Evolutionary conservation across 73 alveolate genomes (phyloP), one percentile per base, ranked within the genome.

Genomic region (Tetrahymena elliotti): DNA sequence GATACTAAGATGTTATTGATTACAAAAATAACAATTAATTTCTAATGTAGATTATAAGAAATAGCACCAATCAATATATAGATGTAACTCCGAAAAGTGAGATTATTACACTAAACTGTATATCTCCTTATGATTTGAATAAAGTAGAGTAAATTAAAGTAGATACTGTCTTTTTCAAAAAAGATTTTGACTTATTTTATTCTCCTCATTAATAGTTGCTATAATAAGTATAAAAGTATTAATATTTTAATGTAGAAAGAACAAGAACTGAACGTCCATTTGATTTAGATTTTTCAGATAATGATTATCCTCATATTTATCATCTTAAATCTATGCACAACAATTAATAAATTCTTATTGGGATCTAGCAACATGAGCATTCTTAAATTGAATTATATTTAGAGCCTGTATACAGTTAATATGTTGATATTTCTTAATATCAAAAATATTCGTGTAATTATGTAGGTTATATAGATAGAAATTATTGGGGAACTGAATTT

Each of bases 401-500:
- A 22, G 88, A 68, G 38, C 88, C 88, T 68, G 18, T 27, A 27
- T 68, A 68, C 36, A 68, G 36, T 68, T 18, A 68, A 68, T 68
- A 68, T 68, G 88, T 68, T 7, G 88, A 68, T 27, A 31, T 24
- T 27, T 68, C 88, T 31, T 18, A 94, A 94, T 94, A 94, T 88
- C 16, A 83, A 82, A 94, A 47, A 92, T 94, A 94, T 53, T 16
- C 53, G n/a, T 94, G 33, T 31, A 94, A 88, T 68, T 94, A 94
- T 88, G 93, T 94, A 15, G 96, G 95, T 7, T 88, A 40, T 7
- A 88, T 94, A 9, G 96, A 94, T 53, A 84, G 96, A 39, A 94
- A 94, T 94, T 94, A 84, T 35, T 94, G 96, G 96, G 96, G 96
- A 88, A 94, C 96, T 24, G 53, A 33, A 93, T 94, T 94, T 88